Evolutionary conservation across 768 basidiomycete species (phyloP), one percentile per base, ranked within the genome.

Genomic region (Coprinopsis marcescibilis): DNA sequence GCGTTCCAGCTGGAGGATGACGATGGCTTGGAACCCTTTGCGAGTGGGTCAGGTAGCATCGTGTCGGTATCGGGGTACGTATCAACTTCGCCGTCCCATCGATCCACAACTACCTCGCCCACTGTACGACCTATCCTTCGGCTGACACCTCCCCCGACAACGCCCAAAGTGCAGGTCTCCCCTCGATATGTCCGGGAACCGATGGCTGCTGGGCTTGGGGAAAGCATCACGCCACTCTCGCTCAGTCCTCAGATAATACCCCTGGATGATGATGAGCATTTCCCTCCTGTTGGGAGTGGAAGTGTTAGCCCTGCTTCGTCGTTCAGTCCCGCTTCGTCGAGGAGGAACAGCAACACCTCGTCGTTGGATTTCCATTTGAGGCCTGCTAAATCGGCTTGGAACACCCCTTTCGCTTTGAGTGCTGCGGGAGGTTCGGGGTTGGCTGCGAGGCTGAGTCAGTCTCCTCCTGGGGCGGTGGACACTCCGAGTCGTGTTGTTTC

Each of bases 1-100:
- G 70, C 80, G 2, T 82, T 81, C 49, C 7, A 43, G 17, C 5
- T 12, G 12, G 24, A 43, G 14, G 4, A 5, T 24, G 39, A 20
- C 10, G 8, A 11, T n/a, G 17, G 4, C 17, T 8, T 21, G 12
- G 19, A 19, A 6, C 15, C 5, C 39, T 15, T 21, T 11, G 39
- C 11, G 17, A 8, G 6, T 24, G 8, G 17, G 7, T 36, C 19
- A 11, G 6, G 35, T 10, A 11, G 12, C 17, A 13, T 36, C 17
- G 35, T 40, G 19, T 40, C 10, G 19, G 25, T 15, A 17, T 23
- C 17, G 8, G 6, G 17, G 25, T 27, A 8, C 38, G n/a, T n/a
- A 32, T 32, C 8, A 19, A 23, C 41, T 15, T 43, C 26, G 7
- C 30, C 41, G 26, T 19, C 41, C 15, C 41, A 6, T 4, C 25